Base-by-base conservation (phyloP, 495 filamentous ascomycete species). In the Rostrohypoxylon terebratum region DNA sequence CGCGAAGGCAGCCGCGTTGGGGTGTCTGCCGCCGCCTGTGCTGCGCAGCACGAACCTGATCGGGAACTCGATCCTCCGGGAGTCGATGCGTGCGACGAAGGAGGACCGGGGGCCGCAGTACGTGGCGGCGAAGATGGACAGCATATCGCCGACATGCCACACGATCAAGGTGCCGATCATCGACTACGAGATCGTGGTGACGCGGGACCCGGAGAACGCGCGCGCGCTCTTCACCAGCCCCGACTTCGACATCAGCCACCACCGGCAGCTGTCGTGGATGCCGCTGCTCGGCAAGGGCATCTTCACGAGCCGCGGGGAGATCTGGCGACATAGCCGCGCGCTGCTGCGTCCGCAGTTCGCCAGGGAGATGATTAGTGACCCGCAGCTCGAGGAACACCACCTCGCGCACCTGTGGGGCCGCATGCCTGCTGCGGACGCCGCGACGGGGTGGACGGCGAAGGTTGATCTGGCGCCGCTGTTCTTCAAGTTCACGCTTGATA, bases 231-330 rank as follows among this genome's bases (percentile, higher is more conserved):
- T 93, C 0, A 84, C 87, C 1, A 84, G 83, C 5, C 82, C 88
- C 5, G 88, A 91, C 68, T 94, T 87, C 77, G 81, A 82, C 11
- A 74, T 93, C 1, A 88, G 87, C 1, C 75, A 82, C 13, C 44
- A 77, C 11, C 82, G 90, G 14, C 70, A 80, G 9, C 75, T 78
- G 0, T 80, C 75, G 33, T 85, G 91, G 77, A 77, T 69, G 21
- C 88, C 88, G 0, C 71, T 93, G 3, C 74, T 93, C 0, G 92
- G 92, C 7, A 75, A 86, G 47, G 92, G 91, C 23, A 90, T 94
- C 66, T 94, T 95, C 75, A 90, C 89, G 0, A 82, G 83, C 3
- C 88, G 93, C 72, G 92, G 92, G 13, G 78, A 80, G 11, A 77
- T 74, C 9, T 95, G 92, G 92, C 86, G 88, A 68, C 84, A 89